These are phyloP conservation scores for Penicillium sp. DNA, from an alignment of 2,329 filamentous ascomycete genomes.

Conservation along the genomic window DNA sequence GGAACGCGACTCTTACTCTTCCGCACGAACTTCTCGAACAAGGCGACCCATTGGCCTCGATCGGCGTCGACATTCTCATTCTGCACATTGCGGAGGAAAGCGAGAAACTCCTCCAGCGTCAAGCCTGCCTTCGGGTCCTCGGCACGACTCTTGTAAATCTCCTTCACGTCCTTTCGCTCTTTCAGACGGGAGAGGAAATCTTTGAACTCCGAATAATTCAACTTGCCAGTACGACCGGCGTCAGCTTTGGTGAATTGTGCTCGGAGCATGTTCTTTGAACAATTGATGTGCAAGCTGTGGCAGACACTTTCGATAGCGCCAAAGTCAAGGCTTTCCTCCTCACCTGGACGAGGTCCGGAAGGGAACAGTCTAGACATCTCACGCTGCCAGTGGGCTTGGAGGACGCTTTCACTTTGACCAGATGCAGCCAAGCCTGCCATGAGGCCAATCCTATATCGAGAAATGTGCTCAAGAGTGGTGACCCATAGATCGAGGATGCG, in stretches of 20 bases:
- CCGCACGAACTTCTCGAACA: constrained; percentile 73
- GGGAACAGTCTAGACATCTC: constrained; percentile 75
- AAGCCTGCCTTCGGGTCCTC: constrained; percentile 66
- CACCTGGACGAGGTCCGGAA: constrained; percentile 46
- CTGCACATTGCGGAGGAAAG: constrained; percentile 75
- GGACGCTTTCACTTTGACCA: constrained; percentile 75
- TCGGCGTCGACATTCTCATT: constrained; percentile 74
- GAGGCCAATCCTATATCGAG: constrained; percentile 82
- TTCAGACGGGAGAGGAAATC: constrained; percentile 83
- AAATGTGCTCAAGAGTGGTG: constrained; percentile 79
- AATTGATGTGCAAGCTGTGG: constrained; percentile 89
- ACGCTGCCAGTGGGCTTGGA: constrained; percentile 81
- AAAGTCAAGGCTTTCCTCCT: constrained; percentile 75
- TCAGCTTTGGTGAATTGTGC: constrained; percentile 77
- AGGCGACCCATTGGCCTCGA: constrained; percentile 67
- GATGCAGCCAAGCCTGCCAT: constrained; percentile 85
- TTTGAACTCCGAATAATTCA: constrained; percentile 82
- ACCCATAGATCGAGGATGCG: constrained; percentile 79
- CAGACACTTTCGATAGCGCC: constrained; percentile 81
- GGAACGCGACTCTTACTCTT: constrained; percentile 57
- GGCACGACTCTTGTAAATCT: constrained; percentile 69
- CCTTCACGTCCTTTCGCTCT: constrained; percentile 77
- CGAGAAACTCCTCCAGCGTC: constrained; percentile 72
- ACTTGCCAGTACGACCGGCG: constrained; percentile 62
- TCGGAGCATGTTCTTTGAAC: constrained; percentile 73